Conservation (phyloP, 1,284 basidiomycete genomes). For the Rugosomyces carneus region DNA sequence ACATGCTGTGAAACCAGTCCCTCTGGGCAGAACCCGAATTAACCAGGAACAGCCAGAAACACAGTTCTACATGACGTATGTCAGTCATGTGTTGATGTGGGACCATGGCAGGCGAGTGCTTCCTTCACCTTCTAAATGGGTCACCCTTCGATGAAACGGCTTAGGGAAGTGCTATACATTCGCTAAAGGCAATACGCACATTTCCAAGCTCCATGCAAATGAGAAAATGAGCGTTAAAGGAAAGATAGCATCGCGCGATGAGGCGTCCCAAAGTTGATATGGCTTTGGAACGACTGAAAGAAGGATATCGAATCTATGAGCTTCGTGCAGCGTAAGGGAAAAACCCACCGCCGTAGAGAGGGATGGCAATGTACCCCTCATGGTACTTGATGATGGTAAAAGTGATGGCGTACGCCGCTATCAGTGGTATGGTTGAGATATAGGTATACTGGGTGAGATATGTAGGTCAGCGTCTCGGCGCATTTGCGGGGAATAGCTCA, state of each 20-base stretch:
- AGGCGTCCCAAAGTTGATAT: slow-evolving; percentile 46
- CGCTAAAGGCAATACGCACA: slow-evolving; percentile 39
- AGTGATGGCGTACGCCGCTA: slow-evolving; percentile 53
- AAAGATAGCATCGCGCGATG: slow-evolving; percentile 43
- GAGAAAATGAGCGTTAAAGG: slow-evolving; percentile 60
- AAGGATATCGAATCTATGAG: not conserved
- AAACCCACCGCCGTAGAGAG: slow-evolving; percentile 45
- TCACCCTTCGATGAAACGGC: slow-evolving; percentile 41
- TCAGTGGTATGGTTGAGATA: slow-evolving; percentile 52
- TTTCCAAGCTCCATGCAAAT: slow-evolving; percentile 63
- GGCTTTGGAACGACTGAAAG: slow-evolving; percentile 59
- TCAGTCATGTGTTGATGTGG: not conserved
- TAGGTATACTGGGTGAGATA: slow-evolving; percentile 57
- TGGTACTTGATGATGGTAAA: slow-evolving; percentile 65
- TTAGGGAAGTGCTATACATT: not conserved
- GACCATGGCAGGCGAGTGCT: not conserved
- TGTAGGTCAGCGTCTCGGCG: not conserved
- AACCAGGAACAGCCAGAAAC: slow-evolving; percentile 77
- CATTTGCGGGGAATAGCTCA: slow-evolving; percentile 25
- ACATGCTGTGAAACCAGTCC: slow-evolving; percentile 69
- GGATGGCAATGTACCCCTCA: slow-evolving; percentile 49
- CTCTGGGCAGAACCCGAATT: slow-evolving; percentile 53
- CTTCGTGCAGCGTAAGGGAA: not conserved
- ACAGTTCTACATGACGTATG: slow-evolving; percentile 47
- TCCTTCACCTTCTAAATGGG: slow-evolving; percentile 64